Percentiles rank a stretch among this genome's conserved stretches.
These are phyloP conservation scores for Coriolopsis trogii DNA, from an alignment of 1,284 basidiomycete genomes.

Conservation along the genomic window DNA sequence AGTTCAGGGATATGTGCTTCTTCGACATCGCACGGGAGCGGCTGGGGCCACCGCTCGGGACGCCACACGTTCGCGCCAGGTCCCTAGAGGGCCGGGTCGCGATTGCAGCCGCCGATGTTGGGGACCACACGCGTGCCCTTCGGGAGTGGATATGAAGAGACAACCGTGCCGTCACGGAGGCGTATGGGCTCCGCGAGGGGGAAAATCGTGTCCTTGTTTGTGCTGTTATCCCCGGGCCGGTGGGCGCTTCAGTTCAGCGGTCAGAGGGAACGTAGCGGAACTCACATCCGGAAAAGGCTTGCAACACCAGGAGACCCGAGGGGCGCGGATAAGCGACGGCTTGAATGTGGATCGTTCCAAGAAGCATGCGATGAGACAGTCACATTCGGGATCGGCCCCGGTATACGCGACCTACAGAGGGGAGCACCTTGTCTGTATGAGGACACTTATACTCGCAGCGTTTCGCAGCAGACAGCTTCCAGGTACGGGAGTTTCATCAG, in stretches of 20 bases:
- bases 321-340: background rate
- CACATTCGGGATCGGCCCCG: too few species aligned
- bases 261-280: background rate
- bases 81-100: conserved; percentile 3
- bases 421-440: background rate
- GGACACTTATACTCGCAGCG: conserved; percentile 25
- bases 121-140: conserved; percentile 13
- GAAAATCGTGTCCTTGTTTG: conserved; percentile 3
- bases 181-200: conserved; percentile 9
- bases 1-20: conserved; percentile 11
- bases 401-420: too few species aligned
- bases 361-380: too few species aligned
- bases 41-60: conserved; percentile 13
- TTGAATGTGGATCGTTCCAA: background rate
- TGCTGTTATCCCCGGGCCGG: background rate
- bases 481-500: conserved; percentile 25
- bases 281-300: conserved; percentile 14
- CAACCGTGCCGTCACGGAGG: conserved; percentile 15
- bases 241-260: background rate
- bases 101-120: conserved; percentile 2
- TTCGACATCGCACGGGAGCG: conserved; percentile 7
- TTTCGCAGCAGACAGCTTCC: conserved; percentile 30
- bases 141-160: conserved; percentile 8
- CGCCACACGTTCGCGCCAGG: conserved; percentile 6
- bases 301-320: conserved; percentile 12